Percentiles rank a stretch among this genome's conserved stretches.
Conservation (phyloP, 2,329 filamentous ascomycete species). For the Sporothrix brunneoviolacea region DNA sequence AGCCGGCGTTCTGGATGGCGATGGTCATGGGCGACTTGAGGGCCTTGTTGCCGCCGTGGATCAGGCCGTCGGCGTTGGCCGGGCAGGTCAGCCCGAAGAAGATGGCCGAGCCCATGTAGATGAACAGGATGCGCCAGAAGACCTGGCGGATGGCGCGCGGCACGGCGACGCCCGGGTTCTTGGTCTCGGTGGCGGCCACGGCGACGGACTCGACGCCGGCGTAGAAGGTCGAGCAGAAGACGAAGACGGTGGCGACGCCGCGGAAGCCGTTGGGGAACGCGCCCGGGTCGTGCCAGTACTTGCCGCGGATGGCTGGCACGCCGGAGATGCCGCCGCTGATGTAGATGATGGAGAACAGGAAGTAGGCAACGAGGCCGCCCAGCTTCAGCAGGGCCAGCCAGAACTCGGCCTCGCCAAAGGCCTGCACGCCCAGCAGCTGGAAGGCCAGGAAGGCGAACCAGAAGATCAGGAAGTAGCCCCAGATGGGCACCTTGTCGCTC, state of each 20-base stretch:
- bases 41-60: conserved; percentile 55
- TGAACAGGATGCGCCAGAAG: conserved; percentile 55
- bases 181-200: conserved; percentile 56
- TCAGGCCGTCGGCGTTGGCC: conserved; percentile 56
- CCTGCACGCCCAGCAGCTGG: conserved; percentile 64
- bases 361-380: conserved; percentile 61
- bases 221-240: conserved; percentile 65
- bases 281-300: conserved; percentile 66
- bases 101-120: conserved; percentile 64
- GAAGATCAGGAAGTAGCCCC: conserved; percentile 66
- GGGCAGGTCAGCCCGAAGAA: conserved; percentile 71
- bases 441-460: conserved; percentile 61
- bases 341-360: conserved; percentile 68
- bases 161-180: conserved; percentile 49
- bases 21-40: conserved; percentile 68
- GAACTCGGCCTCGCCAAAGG: conserved; percentile 74
- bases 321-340: conserved; percentile 60
- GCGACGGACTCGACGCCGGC: conserved; percentile 60
- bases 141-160: conserved; percentile 54
- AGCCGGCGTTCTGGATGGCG: conserved; percentile 67
- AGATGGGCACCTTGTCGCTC: conserved; percentile 54
- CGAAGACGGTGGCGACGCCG: conserved; percentile 58
- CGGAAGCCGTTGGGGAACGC: conserved; percentile 64
- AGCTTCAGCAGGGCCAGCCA: conserved; percentile 72
- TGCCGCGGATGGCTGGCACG: conserved; percentile 57